phyloP scores from a whole-genome alignment of 2,329 filamentous ascomycete species.

The Alternaria consortialis region DNA sequence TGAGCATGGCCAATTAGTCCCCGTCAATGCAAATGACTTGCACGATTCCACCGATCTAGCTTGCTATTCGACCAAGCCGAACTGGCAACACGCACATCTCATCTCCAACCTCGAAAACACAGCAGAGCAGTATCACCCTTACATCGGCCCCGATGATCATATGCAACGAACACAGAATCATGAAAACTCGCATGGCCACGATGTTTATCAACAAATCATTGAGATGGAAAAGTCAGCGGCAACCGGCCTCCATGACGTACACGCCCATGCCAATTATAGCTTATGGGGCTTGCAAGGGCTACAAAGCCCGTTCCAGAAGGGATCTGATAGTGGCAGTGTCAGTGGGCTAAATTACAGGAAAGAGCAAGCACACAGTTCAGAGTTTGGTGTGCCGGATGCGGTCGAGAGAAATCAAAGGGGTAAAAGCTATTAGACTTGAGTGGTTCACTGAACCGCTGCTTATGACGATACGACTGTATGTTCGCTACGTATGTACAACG shows the following conservation, averaged over 20 bases:
- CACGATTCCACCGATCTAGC: slow-evolving; percentile 10
- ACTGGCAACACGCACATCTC: slow-evolving; percentile 32
- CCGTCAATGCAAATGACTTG: slow-evolving; percentile 14
- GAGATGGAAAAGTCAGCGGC: slow-evolving; percentile 20
- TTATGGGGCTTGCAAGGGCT: slow-evolving; percentile 44
- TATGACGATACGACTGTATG: slow-evolving; percentile 1
- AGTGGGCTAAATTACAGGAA: background rate
- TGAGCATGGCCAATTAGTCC: slow-evolving; percentile 24
- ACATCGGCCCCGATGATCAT: background rate
- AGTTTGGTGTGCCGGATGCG: slow-evolving; percentile 27
- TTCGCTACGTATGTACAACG: slow-evolving; percentile 3
- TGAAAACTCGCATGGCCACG: background rate
- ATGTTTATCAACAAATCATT: slow-evolving; percentile 1
- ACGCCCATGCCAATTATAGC: slow-evolving; percentile 15
- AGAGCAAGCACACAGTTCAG: slow-evolving; percentile 16
- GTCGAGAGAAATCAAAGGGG: slow-evolving; percentile 34
- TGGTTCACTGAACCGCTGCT: background rate
- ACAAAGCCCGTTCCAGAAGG: slow-evolving; percentile 39
- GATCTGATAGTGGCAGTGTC: slow-evolving; percentile 28
- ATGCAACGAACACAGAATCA: slow-evolving; percentile 10
- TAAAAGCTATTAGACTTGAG: slow-evolving; percentile 19
- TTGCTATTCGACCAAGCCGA: slow-evolving; percentile 36
- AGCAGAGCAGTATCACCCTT: slow-evolving; percentile 30
- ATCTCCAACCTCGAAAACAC: slow-evolving; percentile 33
- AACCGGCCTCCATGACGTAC: slow-evolving; percentile 21